Evolutionary conservation across 2,329 filamentous ascomycete species (phyloP).

Genomic region (Alternaria tenuissima): DNA sequence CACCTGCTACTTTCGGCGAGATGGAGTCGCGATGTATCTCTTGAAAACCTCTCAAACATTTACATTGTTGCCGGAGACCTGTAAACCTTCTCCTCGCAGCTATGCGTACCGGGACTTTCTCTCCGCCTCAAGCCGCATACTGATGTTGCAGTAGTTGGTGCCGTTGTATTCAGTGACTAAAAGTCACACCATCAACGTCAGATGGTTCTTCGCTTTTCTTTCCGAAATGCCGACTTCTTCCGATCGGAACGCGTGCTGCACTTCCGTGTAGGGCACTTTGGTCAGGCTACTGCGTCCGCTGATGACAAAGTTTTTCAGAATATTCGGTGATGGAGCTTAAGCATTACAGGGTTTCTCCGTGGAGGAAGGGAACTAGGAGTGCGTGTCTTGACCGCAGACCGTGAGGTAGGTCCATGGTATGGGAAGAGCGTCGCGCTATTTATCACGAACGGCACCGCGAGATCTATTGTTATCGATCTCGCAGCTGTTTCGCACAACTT

Average conservation of each 20-base stretch:
- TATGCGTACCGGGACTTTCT: no score
- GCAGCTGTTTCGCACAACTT: neutral
- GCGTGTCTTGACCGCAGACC: neutral
- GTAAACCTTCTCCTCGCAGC: no score
- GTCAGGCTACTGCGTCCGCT: neutral
- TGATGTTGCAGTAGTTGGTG: neutral
- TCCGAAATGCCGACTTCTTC: slow-evolving; percentile 3
- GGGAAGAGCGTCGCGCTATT: neutral
- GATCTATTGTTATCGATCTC: neutral
- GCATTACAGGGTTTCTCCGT: neutral
- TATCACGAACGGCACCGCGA: neutral
- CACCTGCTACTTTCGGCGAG: no score
- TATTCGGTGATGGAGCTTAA: neutral
- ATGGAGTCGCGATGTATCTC: no score
- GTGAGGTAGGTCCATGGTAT: neutral
- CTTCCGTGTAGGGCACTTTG: neutral
- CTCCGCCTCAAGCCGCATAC: neutral
- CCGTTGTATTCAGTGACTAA: neutral
- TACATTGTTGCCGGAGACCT: no score
- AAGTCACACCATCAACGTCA: slow-evolving; percentile 4
- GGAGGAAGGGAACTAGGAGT: neutral
- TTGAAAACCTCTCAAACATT: no score
- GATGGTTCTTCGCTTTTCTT: neutral
- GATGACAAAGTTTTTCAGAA: neutral
- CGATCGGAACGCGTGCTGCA: neutral